phyloP scores from a whole-genome alignment of 371 early-diverging fungal genomes.

The Mucor racemosus region DNA sequence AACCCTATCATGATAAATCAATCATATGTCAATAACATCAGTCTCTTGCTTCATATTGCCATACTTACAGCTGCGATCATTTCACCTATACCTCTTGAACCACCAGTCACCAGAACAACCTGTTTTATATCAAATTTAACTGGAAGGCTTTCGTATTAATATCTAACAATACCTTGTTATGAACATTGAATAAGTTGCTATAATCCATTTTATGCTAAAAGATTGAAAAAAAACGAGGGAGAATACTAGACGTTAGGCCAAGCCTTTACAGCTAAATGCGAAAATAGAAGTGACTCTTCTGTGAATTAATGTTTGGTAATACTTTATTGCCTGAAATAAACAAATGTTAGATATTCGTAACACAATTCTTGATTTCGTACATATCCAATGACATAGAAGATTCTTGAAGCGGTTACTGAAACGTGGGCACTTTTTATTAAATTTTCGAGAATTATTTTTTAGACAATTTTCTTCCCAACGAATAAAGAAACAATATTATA shows the following conservation, averaged over 20 bases:
- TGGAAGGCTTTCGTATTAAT: too few relatives aligned
- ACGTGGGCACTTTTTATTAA: too few relatives aligned
- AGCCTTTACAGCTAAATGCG: neutral
- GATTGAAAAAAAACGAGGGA: neutral
- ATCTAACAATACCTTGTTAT: neutral
- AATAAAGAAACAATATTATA: too few relatives aligned
- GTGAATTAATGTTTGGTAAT: neutral
- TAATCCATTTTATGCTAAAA: constrained; percentile 2
- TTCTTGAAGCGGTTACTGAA: neutral
- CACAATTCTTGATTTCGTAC: neutral
- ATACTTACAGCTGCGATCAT: constrained; percentile 57
- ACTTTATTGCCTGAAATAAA: neutral
- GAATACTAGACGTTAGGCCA: neutral
- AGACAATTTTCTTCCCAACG: too few relatives aligned
- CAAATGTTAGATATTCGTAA: neutral
- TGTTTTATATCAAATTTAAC: neutral
- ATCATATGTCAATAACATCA: neutral
- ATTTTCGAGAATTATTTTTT: too few relatives aligned
- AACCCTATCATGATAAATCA: too few relatives aligned
- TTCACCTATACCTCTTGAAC: constrained; percentile 71
- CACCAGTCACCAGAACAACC: constrained; percentile 89
- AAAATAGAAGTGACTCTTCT: neutral
- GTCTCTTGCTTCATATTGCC: neutral
- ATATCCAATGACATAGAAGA: neutral
- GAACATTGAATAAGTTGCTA: constrained; percentile 11